Evolutionary conservation across 2,329 filamentous ascomycete species (phyloP), one percentile per base, ranked within the genome.

Genomic region (Coleophoma eucalyptorum): DNA sequence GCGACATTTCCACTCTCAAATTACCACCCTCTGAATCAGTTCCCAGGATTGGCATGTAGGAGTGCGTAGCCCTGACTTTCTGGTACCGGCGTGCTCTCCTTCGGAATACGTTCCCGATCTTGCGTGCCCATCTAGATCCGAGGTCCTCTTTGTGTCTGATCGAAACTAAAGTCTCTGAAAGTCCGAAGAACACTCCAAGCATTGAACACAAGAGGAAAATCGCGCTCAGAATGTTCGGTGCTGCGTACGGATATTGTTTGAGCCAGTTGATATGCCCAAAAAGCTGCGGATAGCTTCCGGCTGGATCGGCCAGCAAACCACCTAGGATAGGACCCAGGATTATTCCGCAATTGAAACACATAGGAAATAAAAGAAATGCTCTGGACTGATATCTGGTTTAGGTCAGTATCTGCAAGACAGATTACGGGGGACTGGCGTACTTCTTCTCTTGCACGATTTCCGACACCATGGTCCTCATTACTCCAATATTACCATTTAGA

Each of bases 401-500:
- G 32, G 7, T 26, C 6, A 20, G 8, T 37, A n/a, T 12, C 12
- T 21, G 4, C 12, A 12, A 5, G 18, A 19, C n/a, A 18, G 37
- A 32, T 31, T 15, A 8, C 16, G 11, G 8, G 19, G 13, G 33
- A 18, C n/a, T 31, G 5, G 49, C 55, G n/a, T 41, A 86, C 72
- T 79, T 84, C 65, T 84, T 86, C 67, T 89, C 85, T 46, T 76
- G 74, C 35, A 90, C 81, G 26, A 87, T 84, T 66, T 90, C 87
- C 1, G 79, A 79, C 37, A 88, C 86, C 78, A 89, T 85, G 4
- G 85, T 89, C 51, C 86, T 72, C 83, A 90, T 85, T 5, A 89
- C 84, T 0, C 85, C 85, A 7, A 88, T 78, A 61, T 89, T 90
- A 2, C 88, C 89, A 2, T 84, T 84, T 62, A 93, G 90, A 5